These are phyloP conservation scores for Saccharomycodes ludwigii DNA, from an alignment of 805 yeast species.

Conservation along the genomic window DNA sequence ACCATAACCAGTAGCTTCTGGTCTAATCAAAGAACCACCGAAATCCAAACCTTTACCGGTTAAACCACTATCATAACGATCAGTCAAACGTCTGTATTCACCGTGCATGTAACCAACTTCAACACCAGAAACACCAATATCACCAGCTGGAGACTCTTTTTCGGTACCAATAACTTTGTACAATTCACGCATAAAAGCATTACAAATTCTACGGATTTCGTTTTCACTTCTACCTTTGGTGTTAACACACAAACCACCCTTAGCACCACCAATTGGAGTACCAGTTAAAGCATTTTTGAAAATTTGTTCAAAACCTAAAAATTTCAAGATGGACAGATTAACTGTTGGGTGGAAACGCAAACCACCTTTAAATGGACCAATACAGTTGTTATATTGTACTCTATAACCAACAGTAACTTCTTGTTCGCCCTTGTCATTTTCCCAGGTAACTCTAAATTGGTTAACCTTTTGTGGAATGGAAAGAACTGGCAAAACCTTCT, in stretches of 20 bases:
- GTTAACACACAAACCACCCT: constrained; percentile 97
- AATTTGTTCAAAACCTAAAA: constrained; percentile 95
- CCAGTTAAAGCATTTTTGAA: constrained; percentile 98
- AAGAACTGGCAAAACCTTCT: constrained; percentile 77
- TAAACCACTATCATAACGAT: constrained; percentile 92
- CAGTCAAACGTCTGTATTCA: constrained; percentile 85
- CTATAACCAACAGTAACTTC: constrained; percentile 97
- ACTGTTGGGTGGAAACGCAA: constrained; percentile 96
- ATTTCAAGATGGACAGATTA: constrained; percentile 87
- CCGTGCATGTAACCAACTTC: constrained; percentile 89
- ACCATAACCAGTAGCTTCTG: constrained; percentile 99
- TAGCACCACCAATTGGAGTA: constrained; percentile 97
- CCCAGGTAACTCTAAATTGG: constrained; percentile 97
- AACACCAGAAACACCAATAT: constrained; percentile 96
- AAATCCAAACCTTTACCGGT: constrained; percentile 97
- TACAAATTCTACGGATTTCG: constrained; percentile 96
- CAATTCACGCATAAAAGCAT: constrained; percentile 89
- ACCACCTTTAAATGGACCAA: constrained; percentile 99
- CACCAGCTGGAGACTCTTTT: constrained; percentile 99
- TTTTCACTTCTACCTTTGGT: constrained; percentile 88
- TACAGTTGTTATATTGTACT: constrained; percentile 95
- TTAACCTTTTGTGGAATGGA: constrained; percentile 93
- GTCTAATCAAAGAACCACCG: constrained; percentile 99
- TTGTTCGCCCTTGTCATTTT: constrained; percentile 81
- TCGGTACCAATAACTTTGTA: constrained; percentile 93